Conservation (phyloP, 225 moss, liverwort and hornwort genomes). For the Asterella californica region DNA sequence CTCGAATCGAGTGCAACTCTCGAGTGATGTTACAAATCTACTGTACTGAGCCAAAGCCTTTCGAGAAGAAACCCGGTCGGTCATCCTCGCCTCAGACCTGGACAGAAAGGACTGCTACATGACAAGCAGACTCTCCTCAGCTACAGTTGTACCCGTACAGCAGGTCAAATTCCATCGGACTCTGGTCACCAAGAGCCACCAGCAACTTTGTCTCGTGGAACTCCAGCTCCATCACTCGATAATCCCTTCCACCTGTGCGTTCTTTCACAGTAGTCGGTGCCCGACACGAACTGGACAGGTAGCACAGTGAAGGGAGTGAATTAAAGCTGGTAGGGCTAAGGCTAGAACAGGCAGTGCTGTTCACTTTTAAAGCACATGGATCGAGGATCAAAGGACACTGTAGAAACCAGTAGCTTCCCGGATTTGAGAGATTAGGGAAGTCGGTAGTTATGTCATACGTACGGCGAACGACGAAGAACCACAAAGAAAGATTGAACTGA, state of each 20-base stretch:
- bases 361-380: not conserved
- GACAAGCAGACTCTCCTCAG: not conserved
- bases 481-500: no score
- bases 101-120: not conserved
- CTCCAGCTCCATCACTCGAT: not conserved
- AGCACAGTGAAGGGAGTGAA: not conserved
- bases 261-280: not conserved
- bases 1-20: no score
- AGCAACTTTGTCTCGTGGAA: not conserved
- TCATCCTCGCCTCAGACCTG: not conserved
- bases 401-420: no score
- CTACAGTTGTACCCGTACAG: not conserved
- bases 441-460: no score
- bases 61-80: not conserved
- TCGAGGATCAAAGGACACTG: not conserved
- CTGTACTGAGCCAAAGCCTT: not conserved
- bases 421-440: no score
- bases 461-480: no score
- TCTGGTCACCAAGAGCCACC: not conserved
- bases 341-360: not conserved
- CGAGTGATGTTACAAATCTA: not conserved
- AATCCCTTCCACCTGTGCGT: not conserved
- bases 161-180: not conserved
- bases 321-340: not conserved
- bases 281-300: not conserved